These are phyloP conservation scores for Populus tomentosa DNA, from an alignment of 441 rosid species.

Conservation along the genomic window DNA sequence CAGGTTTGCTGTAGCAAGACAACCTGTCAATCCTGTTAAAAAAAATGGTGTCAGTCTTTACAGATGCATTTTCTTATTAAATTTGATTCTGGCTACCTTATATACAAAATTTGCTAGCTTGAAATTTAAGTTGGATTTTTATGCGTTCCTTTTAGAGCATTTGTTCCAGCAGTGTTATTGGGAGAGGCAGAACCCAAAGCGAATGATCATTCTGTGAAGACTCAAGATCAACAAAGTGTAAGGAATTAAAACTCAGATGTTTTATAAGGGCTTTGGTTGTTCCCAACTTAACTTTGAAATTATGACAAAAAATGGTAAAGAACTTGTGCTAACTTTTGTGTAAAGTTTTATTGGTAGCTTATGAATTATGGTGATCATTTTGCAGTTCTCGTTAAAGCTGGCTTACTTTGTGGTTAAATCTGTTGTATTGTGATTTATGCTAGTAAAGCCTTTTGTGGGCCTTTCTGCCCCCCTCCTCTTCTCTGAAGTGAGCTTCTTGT, in stretches of 20 bases:
- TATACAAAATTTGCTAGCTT: neutral
- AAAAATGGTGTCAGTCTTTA: neutral
- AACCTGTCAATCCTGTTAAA: neutral
- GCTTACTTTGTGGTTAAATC: neutral
- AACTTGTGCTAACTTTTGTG: neutral
- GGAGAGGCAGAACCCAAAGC: conserved; percentile 89
- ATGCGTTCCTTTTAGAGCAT: conserved; percentile 63
- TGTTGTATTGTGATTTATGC: neutral
- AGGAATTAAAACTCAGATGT: conserved; percentile 33
- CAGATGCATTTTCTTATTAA: neutral
- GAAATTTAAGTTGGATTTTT: neutral
- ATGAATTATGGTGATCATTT: neutral
- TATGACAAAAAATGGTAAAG: neutral
- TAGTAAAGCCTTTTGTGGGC: neutral
- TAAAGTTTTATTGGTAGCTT: neutral
- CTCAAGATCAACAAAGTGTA: conserved; percentile 72
- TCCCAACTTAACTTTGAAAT: neutral
- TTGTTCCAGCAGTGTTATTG: conserved; percentile 96
- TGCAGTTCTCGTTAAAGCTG: neutral
- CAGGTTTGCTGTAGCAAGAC: conserved; percentile 51
- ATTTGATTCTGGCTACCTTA: neutral
- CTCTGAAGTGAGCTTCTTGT: neutral
- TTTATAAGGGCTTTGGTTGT: neutral
- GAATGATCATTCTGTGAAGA: conserved; percentile 70
- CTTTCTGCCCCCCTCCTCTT: neutral